Conservation (phyloP, 1,284 basidiomycete species). For the Fomitiporia mediterranea region DNA sequence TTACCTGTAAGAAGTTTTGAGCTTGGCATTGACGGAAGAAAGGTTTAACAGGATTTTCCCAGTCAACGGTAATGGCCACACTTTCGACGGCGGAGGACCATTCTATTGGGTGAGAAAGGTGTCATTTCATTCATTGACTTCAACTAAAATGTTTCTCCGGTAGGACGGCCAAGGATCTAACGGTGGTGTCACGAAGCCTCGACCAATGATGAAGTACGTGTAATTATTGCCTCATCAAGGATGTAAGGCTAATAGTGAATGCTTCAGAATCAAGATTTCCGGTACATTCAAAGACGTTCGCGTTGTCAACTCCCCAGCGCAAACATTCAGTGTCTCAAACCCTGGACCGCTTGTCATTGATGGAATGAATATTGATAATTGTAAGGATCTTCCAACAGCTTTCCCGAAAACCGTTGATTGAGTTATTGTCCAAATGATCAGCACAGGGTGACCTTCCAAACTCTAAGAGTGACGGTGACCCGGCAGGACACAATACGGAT, state of each 20-base stretch:
- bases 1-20: conserved; percentile 26
- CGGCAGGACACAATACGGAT: conserved; percentile 32
- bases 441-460: conserved; percentile 39
- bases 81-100: conserved; percentile 37
- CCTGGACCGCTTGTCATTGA: conserved; percentile 30
- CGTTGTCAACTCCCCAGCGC: conserved; percentile 37
- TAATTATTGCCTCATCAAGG: too few species aligned
- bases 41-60: neutral
- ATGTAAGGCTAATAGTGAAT: too few species aligned
- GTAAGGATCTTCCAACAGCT: conserved; percentile 23
- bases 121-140: neutral
- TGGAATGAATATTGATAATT: conserved; percentile 35
- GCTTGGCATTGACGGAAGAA: too few species aligned
- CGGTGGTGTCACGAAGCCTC: conserved; percentile 36
- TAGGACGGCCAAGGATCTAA: conserved; percentile 38
- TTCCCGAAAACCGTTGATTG: neutral
- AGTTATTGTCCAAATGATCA: conserved; percentile 17
- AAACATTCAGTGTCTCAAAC: conserved; percentile 33
- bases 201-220: conserved; percentile 35
- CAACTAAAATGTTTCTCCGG: neutral
- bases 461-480: conserved; percentile 37
- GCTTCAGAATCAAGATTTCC: conserved; percentile 47
- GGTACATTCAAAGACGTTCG: conserved; percentile 41
- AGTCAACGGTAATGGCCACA: conserved; percentile 40
- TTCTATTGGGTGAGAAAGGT: conserved; percentile 33